Conservation (phyloP, 140 eudicot genomes). For the Flaveria floridana region DNA sequence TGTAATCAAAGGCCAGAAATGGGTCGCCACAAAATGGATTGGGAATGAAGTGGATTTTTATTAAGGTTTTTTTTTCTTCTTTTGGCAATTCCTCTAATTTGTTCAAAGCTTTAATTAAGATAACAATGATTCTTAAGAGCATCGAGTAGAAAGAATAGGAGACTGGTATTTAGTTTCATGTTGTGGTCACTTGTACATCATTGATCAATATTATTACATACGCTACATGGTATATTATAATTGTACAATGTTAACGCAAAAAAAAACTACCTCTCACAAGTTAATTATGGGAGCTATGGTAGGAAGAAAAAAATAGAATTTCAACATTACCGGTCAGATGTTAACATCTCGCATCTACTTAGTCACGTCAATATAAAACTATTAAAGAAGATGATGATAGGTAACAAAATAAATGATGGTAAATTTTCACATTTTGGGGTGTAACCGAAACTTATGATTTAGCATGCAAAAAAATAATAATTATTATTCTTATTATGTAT, state of each 20-base stretch:
- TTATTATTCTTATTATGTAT: no score
- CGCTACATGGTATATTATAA: background rate
- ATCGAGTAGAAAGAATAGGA: background rate
- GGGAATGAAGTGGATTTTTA: slow-evolving; percentile 69
- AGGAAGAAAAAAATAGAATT: no score
- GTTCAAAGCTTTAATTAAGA: background rate
- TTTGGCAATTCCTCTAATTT: background rate
- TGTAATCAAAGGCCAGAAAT: slow-evolving; percentile 83
- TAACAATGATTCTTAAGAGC: background rate
- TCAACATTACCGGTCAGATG: no score
- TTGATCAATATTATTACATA: no score
- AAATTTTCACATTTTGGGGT: no score
- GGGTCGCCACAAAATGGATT: slow-evolving; percentile 99
- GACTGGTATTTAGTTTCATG: background rate
- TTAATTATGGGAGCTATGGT: no score
- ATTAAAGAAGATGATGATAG: no score
- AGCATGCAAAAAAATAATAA: no score
- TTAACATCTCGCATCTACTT: no score
- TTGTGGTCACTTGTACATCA: background rate
- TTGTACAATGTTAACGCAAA: background rate
- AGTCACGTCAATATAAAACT: no score
- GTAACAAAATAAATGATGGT: no score
- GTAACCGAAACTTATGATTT: no score
- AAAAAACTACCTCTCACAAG: background rate
- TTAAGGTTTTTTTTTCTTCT: background rate